Base-by-base conservation (phyloP, 441 rosid species). In the Melastoma candidum region DNA sequence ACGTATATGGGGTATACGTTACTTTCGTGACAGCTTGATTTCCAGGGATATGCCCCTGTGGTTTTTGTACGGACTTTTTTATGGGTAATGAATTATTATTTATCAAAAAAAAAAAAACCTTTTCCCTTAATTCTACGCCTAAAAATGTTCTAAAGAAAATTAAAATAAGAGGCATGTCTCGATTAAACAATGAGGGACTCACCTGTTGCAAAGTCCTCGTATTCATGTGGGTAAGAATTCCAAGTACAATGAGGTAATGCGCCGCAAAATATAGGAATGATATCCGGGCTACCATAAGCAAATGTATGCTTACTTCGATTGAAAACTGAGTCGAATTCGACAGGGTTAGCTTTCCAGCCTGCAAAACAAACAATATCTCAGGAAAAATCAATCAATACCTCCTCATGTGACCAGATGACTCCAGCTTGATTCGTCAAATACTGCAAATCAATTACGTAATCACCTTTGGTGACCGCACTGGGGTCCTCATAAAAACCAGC, bases 271-370 rank as follows among this genome's bases (percentile, higher is more conserved):
- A 92, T 87, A 56, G 98, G 96, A 63, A 92, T 77, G 57, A 92
- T 92, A 72, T 92, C 98, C 0, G 98, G 98, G 69, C 98, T 87
- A 51, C 98, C 98, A 61, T 46, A 87, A 61, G 98, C 68, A 77
- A 87, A 69, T 3, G 98, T 85, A 64, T 92, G 98, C 50, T 67
- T 68, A 53, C 96, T 92, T 68, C 66, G 88, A 63, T 87, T 92
- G 73, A 92, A 92, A 45, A 87, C 87, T 1, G 98, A 92, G 70
- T 92, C 98, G 68, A 92, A 92, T 64, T 92, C 96, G 44, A 92
- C 98, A 32, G 98, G 96, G 74, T 92, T 92, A 60, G 98, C 94
- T 63, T 92, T 92, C 98, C 98, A 87, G 46, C 96, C 97, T 90
- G 78, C 53, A 77, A 68, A 67, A 45, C 49, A 60, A 67, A 67